These are phyloP conservation scores for Yarrowia hollandica DNA, from an alignment of 805 yeast species.

Conservation along the genomic window DNA sequence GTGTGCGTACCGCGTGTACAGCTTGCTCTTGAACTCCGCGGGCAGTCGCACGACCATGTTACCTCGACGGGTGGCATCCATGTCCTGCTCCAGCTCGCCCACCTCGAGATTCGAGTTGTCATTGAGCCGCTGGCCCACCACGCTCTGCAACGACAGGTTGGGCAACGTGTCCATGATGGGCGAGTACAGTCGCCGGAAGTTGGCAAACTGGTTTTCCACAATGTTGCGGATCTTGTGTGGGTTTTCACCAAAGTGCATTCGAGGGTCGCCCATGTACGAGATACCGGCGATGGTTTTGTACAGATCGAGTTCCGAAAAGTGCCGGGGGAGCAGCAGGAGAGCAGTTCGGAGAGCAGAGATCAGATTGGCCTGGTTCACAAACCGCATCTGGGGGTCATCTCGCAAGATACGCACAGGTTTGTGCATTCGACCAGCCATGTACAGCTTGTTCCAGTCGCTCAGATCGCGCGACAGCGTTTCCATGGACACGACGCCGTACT, in stretches of 20 bases:
- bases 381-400: slow-evolving; percentile 61
- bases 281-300: slow-evolving; percentile 75
- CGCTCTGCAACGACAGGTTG: slow-evolving; percentile 36
- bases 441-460: slow-evolving; percentile 80
- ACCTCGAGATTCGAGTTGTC: slow-evolving; percentile 39
- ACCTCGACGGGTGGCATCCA: slow-evolving; percentile 45
- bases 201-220: slow-evolving; percentile 68
- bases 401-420: slow-evolving; percentile 82
- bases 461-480: slow-evolving; percentile 65
- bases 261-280: slow-evolving; percentile 87
- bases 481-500: slow-evolving; percentile 82
- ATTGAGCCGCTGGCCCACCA: slow-evolving; percentile 32
- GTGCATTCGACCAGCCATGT: slow-evolving; percentile 89
- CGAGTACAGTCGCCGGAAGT: slow-evolving; percentile 70
- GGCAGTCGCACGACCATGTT: slow-evolving; percentile 53
- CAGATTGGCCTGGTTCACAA: slow-evolving; percentile 74
- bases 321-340: slow-evolving; percentile 51
- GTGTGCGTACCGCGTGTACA: slow-evolving; percentile 40
- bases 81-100: slow-evolving; percentile 41
- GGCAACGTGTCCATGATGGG: slow-evolving; percentile 56
- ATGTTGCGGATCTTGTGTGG: slow-evolving; percentile 86
- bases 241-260: slow-evolving; percentile 86
- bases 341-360: slow-evolving; percentile 75
- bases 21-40: slow-evolving; percentile 46
- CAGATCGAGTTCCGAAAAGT: slow-evolving; percentile 61